These are phyloP conservation scores for Xerocomus amazonicus DNA, from an alignment of 1,284 basidiomycete species.

Conservation along the genomic window DNA sequence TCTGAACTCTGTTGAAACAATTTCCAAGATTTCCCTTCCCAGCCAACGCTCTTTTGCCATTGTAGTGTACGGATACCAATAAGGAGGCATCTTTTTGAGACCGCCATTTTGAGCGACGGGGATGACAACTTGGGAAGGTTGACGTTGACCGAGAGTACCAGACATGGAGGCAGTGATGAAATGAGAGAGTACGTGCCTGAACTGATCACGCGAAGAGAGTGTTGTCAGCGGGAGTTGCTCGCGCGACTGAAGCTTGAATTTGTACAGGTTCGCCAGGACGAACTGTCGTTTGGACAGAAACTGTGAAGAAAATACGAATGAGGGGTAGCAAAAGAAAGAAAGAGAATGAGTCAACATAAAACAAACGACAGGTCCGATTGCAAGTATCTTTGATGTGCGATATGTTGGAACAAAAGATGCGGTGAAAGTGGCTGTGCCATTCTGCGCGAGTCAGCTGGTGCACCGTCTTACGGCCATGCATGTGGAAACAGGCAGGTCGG, in stretches of 20 bases:
- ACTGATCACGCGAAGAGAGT: conserved; percentile 47
- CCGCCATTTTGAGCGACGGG: conserved; percentile 33
- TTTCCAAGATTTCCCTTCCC: conserved; percentile 79
- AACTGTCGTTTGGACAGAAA: conserved; percentile 28
- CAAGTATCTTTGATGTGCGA: conserved; percentile 18
- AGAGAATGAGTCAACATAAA: conserved; percentile 12
- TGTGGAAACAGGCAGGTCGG: too few relatives aligned
- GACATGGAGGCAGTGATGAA: conserved; percentile 51
- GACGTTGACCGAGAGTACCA: conserved; percentile 18
- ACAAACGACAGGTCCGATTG: conserved; percentile 26
- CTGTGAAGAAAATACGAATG: conserved; percentile 2
- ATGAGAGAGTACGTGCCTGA: conserved; percentile 49
- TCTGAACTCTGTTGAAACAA: conserved; percentile 86
- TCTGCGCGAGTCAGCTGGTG: too few relatives aligned
- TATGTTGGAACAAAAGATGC: conserved; percentile 16
- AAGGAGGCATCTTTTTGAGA: conserved; percentile 69
- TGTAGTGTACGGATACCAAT: conserved; percentile 84
- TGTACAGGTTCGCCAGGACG: conserved; percentile 32
- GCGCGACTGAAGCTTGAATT: conserved; percentile 29
- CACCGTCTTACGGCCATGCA: too few relatives aligned
- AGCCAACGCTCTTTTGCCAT: conserved; percentile 93
- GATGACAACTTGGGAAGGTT: conserved; percentile 16
- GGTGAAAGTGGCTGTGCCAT: conserved; percentile 20
- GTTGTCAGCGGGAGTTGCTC: conserved; percentile 45
- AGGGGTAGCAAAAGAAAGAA: not conserved